Evolutionary conservation across 2,329 filamentous ascomycete genomes (phyloP), one percentile per base, ranked within the genome.

Genomic region (Penicillium sumatraense): DNA sequence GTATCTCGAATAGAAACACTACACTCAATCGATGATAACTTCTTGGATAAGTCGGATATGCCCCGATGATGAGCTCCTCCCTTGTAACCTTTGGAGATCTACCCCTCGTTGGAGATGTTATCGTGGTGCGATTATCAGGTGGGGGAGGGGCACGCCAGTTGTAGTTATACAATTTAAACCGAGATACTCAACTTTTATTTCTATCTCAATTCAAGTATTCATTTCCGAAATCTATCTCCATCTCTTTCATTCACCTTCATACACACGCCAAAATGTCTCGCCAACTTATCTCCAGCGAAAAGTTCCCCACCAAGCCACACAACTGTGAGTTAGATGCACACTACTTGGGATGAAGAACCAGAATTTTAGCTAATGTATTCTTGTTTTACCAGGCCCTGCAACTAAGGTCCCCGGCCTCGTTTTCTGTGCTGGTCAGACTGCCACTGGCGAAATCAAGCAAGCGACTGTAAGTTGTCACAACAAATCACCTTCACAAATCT

Each of bases 391-490:
- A 77, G 75, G 69, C 60, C 78, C 77, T 35, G 78, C 78, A 1
- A 67, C 70, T 44, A 78, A 78, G 55, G 71, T 80, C 4, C 76
- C 78, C 0, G 77, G 77, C 23, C 76, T 80, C 14, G 77, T 80
- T 46, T 80, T 80, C 60, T 77, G 74, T 27, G 77, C 77, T 5
- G 78, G 78, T 3, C 77, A 80, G 63, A 80, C 77, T n/a, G 78
- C 77, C n/a, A 78, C 76, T 7, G 77, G 78, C 49, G 78, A 80
- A 57, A 80, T 80, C 49, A 78, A 78, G 64, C 72, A 78, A 54
- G 78, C 78, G 33, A 79, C 77, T 13, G 76, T 78, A 59, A 52
- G 72, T 61, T 29, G n/a, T 2, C 11, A 31, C 11, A 9, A 42
- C 24, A 2, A 41, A 7, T 2, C 8, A 41, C 4, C 38, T n/a